These are phyloP conservation scores for Dalbergia cultrata DNA, from an alignment of 306 rosid genomes.

Conservation along the genomic window DNA sequence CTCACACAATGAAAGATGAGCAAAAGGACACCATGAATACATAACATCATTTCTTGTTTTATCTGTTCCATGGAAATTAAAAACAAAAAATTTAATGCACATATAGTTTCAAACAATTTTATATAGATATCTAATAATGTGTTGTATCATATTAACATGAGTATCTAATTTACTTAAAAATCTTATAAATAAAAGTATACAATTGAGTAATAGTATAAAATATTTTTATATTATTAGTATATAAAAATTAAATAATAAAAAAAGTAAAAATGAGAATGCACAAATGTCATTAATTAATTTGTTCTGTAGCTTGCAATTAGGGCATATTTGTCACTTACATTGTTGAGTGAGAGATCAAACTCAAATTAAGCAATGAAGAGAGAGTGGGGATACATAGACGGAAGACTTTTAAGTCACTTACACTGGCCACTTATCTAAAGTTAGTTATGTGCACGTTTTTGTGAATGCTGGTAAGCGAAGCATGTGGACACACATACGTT, in stretches of 20 bases:
- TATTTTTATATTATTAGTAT: too few species aligned
- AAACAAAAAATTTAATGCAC: neutral
- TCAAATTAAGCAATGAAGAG: slow-evolving; percentile 11
- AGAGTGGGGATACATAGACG: slow-evolving; percentile 2
- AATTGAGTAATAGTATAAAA: too few species aligned
- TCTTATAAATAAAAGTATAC: too few species aligned
- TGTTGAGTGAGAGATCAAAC: slow-evolving; percentile 20
- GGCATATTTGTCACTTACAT: slow-evolving; percentile 28
- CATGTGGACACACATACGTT: slow-evolving; percentile 63
- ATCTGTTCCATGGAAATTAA: slow-evolving; percentile 10
- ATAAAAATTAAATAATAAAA: too few species aligned
- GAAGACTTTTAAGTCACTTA: slow-evolving; percentile 53
- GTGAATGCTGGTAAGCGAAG: slow-evolving; percentile 60
- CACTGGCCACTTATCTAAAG: slow-evolving; percentile 53
- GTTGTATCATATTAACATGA: too few species aligned
- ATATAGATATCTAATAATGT: too few species aligned
- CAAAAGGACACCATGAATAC: slow-evolving; percentile 18
- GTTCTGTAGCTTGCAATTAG: neutral
- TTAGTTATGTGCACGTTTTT: slow-evolving; percentile 78
- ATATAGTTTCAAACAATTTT: neutral
- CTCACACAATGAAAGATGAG: slow-evolving; percentile 36
- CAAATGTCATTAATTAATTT: neutral
- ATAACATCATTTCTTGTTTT: slow-evolving; percentile 15
- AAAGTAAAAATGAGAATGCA: too few species aligned
- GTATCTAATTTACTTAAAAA: too few species aligned